Percentiles rank a stretch among this genome's conserved stretches.
These are phyloP conservation scores for Cardiospermum halicacabum DNA, from an alignment of 345 rosid genomes.

Conservation along the genomic window DNA sequence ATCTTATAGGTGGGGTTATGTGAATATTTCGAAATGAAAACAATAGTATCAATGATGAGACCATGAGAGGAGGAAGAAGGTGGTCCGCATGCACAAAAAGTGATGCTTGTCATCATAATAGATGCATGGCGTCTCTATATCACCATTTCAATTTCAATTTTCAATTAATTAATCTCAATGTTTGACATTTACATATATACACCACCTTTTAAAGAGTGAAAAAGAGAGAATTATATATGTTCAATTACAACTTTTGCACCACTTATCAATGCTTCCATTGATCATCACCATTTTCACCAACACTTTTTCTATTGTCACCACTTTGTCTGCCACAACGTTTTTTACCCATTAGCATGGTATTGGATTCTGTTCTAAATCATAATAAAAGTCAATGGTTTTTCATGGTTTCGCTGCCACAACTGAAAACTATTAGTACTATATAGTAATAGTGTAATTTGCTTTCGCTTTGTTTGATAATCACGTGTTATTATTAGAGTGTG, in stretches of 20 bases:
- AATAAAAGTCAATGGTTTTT: slow-evolving; percentile 7
- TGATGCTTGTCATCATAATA: slow-evolving; percentile 21
- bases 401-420: neutral
- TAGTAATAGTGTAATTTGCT: neutral
- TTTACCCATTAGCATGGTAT: neutral
- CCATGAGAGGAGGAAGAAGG: slow-evolving; percentile 30
- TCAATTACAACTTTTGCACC: slow-evolving; percentile 9
- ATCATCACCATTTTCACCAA: slow-evolving; percentile 4
- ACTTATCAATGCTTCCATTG: neutral
- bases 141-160: too few relatives aligned
- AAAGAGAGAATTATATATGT: neutral
- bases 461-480: neutral
- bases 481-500: neutral
- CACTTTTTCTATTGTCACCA: slow-evolving; percentile 13
- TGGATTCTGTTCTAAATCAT: neutral
- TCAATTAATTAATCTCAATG: neutral
- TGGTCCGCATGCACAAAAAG: slow-evolving; percentile 40
- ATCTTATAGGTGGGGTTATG: neutral
- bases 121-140: slow-evolving; percentile 29
- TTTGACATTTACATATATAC: too few relatives aligned
- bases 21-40: neutral
- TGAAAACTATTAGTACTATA: neutral
- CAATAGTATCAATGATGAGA: slow-evolving; percentile 2
- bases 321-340: slow-evolving; percentile 22
- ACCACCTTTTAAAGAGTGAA: too few relatives aligned